A percentile compares a stretch with the other conserved stretches of the same genome.
Evolutionary conservation across 306 rosid genomes (phyloP).

Genomic region (Casuarina cunninghamiana): DNA sequence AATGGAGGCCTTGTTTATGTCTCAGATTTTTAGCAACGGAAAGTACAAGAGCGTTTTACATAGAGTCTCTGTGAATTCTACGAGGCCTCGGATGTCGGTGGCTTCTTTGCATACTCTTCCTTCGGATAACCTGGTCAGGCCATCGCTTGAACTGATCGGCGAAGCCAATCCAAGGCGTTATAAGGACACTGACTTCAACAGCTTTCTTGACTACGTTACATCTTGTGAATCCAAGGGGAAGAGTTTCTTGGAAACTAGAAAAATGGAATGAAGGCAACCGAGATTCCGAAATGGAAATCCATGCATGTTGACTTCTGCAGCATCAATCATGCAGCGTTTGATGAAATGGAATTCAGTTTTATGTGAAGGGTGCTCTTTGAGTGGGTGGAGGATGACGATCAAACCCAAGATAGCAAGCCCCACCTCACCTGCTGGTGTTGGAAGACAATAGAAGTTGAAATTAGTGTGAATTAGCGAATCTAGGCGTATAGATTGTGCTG

Average conservation of each 20-base stretch:
- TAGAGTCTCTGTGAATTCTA: conserved; percentile 67
- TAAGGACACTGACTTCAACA: conserved; percentile 60
- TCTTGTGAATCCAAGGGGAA: conserved; percentile 60
- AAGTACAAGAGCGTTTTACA: conserved; percentile 87
- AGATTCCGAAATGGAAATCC: neutral
- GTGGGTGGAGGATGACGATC: neutral
- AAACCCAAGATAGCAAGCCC: neutral
- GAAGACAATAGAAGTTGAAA: neutral
- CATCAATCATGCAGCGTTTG: neutral
- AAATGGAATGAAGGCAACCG: conserved; percentile 28
- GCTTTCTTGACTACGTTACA: conserved; percentile 57
- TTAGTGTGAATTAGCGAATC: neutral
- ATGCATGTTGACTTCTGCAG: neutral
- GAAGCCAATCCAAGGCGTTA: conserved; percentile 68
- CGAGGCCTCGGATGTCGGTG: conserved; percentile 52
- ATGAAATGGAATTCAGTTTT: neutral
- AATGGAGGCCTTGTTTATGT: no score
- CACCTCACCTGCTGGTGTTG: neutral
- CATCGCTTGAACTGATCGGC: conserved; percentile 58
- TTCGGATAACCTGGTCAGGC: conserved; percentile 40
- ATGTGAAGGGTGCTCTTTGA: neutral
- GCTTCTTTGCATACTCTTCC: conserved; percentile 77
- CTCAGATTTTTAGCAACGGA: conserved; percentile 89
- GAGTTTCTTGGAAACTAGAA: conserved; percentile 72
- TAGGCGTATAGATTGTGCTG: neutral